phyloP scores from a whole-genome alignment of 73 alveolate genomes.

The Paramecium pentaurelia region DNA sequence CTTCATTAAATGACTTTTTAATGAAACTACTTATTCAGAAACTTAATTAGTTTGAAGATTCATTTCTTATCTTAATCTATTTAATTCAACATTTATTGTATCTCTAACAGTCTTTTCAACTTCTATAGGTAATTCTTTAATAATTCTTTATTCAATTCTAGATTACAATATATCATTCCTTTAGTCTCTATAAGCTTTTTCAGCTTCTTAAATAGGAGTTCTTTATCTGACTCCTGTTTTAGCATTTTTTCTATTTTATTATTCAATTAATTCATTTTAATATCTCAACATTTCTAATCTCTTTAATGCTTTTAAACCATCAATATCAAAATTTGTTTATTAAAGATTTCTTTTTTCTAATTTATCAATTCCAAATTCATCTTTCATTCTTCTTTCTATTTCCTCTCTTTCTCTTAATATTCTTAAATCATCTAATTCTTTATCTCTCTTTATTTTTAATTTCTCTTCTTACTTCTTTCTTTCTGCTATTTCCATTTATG shows the following conservation, averaged over 20 bases:
- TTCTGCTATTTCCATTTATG: neutral
- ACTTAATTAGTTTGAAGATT: neutral
- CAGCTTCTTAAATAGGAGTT: conserved; percentile 28
- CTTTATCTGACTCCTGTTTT: conserved; percentile 13
- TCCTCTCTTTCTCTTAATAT: neutral
- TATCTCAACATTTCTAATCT: neutral
- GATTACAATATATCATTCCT: neutral
- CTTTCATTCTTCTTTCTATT: conserved; percentile 8
- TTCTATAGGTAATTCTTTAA: conserved; percentile 9
- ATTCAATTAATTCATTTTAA: conserved; percentile 2
- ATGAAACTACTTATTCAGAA: neutral
- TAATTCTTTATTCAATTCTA: neutral
- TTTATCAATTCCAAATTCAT: neutral
- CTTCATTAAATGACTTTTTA: neutral
- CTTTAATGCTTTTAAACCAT: neutral
- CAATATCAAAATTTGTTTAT: conserved; percentile 26
- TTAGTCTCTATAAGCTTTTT: neutral
- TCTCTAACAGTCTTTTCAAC: conserved; percentile 30
- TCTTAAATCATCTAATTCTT: conserved; percentile 35
- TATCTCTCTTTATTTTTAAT: neutral
- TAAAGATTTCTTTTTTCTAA: conserved; percentile 26
- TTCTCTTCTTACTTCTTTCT: neutral
- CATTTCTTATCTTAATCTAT: conserved; percentile 34
- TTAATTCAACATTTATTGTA: conserved; percentile 30
- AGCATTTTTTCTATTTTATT: conserved; percentile 18